Evolutionary conservation across 768 basidiomycete species (phyloP).

Genomic region (Boletus bicolor): DNA sequence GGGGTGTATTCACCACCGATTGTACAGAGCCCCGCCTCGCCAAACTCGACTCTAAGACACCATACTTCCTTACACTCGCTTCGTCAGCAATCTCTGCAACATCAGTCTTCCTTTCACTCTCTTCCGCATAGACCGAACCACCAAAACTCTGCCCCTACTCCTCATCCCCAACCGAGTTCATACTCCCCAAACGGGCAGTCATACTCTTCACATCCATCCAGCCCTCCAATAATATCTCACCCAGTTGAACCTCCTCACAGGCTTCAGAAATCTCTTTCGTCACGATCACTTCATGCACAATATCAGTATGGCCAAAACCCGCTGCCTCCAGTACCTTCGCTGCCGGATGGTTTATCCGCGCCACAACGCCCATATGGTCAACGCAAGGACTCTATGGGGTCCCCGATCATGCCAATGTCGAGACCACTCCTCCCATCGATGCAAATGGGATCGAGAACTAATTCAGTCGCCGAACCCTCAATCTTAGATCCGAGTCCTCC

Average conservation of each 20-base stretch:
- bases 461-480: conserved; percentile 50
- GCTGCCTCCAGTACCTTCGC: conserved; percentile 38
- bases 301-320: conserved; percentile 39
- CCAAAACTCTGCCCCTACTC: conserved; percentile 9
- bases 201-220: conserved; percentile 10
- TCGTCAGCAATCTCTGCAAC: conserved; percentile 27
- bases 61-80: conserved; percentile 27
- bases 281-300: conserved; percentile 56
- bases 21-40: conserved; percentile 6
- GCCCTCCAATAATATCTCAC: conserved; percentile 23
- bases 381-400: conserved; percentile 19
- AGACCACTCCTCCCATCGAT: conserved; percentile 64
- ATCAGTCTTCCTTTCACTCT: conserved; percentile 15
- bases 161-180: conserved; percentile 18
- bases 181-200: conserved; percentile 10
- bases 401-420: conserved; percentile 37
- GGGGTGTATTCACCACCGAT: conserved; percentile 15
- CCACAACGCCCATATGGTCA: conserved; percentile 25
- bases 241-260: conserved; percentile 44
- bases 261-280: conserved; percentile 53
- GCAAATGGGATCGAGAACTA: conserved; percentile 48
- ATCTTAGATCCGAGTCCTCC: conserved; percentile 80
- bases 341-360: conserved; percentile 33
- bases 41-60: conserved; percentile 17
- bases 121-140: conserved; percentile 11